Conservation (phyloP, 345 rosid genomes). For the Aquilaria yunnanensis region DNA sequence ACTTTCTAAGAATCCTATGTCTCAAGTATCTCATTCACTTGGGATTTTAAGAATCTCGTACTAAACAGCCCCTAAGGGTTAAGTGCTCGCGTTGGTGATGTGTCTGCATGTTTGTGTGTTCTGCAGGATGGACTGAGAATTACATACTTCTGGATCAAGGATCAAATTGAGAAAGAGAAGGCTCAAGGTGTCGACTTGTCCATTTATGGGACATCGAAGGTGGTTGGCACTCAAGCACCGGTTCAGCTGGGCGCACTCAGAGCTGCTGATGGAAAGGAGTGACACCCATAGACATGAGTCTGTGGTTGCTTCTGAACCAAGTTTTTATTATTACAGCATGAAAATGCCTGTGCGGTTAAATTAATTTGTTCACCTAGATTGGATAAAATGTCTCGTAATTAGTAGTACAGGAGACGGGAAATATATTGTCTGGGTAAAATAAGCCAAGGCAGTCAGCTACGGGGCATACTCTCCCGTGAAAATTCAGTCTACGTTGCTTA, state of each 20-base stretch:
- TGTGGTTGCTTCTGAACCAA: slow-evolving; percentile 5
- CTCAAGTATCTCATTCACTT: too few species aligned
- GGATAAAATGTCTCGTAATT: too few species aligned
- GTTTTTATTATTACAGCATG: slow-evolving; percentile 10
- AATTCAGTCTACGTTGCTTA: too few species aligned
- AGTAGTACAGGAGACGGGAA: too few species aligned
- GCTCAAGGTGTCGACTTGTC: slow-evolving; percentile 57
- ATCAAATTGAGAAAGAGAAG: slow-evolving; percentile 89
- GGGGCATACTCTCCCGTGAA: too few species aligned
- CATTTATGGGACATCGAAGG: slow-evolving; percentile 76
- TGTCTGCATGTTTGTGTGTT: neutral
- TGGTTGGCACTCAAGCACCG: slow-evolving; percentile 94
- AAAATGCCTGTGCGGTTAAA: neutral
- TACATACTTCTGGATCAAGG: slow-evolving; percentile 89
- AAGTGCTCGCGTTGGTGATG: too few species aligned
- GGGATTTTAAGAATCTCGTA: too few species aligned
- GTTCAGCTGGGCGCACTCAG: slow-evolving; percentile 85
- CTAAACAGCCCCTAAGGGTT: too few species aligned
- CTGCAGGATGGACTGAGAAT: slow-evolving; percentile 77
- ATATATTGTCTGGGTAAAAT: too few species aligned
- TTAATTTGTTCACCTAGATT: too few species aligned
- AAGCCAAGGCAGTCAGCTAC: too few species aligned
- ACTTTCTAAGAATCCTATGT: too few species aligned
- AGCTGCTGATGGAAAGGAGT: slow-evolving; percentile 83
- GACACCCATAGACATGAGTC: slow-evolving; percentile 13